Base-by-base conservation (phyloP, 1,284 basidiomycete genomes). In the Boletus smithii region DNA sequence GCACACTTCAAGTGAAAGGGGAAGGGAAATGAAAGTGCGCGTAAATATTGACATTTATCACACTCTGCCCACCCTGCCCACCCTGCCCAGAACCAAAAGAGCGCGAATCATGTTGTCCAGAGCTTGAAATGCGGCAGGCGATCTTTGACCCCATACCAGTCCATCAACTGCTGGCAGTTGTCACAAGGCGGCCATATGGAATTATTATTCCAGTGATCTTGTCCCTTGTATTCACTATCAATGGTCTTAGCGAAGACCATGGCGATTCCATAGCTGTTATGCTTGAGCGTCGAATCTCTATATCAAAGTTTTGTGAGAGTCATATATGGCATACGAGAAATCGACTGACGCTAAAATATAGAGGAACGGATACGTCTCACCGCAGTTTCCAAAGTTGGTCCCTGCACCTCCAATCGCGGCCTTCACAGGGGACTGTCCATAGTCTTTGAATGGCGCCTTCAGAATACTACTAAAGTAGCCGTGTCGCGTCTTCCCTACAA, bases 291-390 rank as follows among this genome's bases (percentile, higher is more conserved):
- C 5, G 1, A 1, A 17, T 42, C 40, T 3, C 40, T 42, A 16
- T 16, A 23, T 9, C 22, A 18, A 32, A 14, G 16, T 9, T 23
- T 24, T n/a, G 10, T 33, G 30, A 33, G 31, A 8, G 8, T 5
- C 22, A 32, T 24, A 8, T 8, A 31, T 7, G 7, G 8, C 13
- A n/a, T 11, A n/a, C n/a, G 10, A 14, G 7, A n/a, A 8, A 24
- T 40, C 4, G 16, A 23, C 40, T 16, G n/a, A 42, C 40, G 9
- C 20, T 16, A 23, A 32, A 31, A 22, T 9, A n/a, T 32, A 42
- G 4, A 42, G 22, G 40, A 42, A 42, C 22, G 40, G 40, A n/a
- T 42, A 42, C n/a, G 40, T 42, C 40, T 42, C 40, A 24, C 40
- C 40, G 16, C 40, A 41, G 20, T 30, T 31, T 23, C 39, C 39